These are phyloP conservation scores for Raffaelea ambrosiae DNA, from an alignment of 2,329 filamentous ascomycete species.

Conservation along the genomic window DNA sequence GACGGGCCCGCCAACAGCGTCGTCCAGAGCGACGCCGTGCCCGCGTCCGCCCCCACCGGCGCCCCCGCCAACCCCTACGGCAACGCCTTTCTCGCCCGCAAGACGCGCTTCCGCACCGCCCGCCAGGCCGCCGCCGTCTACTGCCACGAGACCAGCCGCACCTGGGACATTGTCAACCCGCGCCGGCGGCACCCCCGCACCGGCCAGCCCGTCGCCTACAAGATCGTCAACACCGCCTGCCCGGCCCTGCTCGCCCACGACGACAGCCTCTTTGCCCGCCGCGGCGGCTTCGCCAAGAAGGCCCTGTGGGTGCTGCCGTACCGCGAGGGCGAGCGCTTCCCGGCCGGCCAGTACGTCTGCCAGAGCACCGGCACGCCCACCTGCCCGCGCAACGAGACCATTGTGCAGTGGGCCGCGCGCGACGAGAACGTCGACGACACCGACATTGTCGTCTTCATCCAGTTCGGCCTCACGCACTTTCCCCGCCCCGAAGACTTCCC, in stretches of 20 bases:
- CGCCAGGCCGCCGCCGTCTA: constrained; percentile 69
- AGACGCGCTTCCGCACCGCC: constrained; percentile 69
- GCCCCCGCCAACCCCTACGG: constrained; percentile 79
- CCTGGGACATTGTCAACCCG: constrained; percentile 85
- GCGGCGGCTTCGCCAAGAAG: constrained; percentile 79
- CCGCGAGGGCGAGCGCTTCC: constrained; percentile 71
- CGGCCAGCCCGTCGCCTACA: constrained; percentile 77
- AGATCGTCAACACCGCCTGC: constrained; percentile 80
- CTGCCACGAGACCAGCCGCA: constrained; percentile 66
- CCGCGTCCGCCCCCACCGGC: constrained; percentile 65
- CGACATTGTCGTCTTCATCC: constrained; percentile 49
- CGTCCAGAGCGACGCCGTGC: constrained; percentile 71
- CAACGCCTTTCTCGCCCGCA: constrained; percentile 81
- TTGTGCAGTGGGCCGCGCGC: constrained; percentile 63
- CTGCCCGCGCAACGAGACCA: constrained; percentile 51
- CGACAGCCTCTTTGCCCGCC: constrained; percentile 76
- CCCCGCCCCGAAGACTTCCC: constrained; percentile 85
- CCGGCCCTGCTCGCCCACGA: constrained; percentile 71
- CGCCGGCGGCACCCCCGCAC: constrained; percentile 74
- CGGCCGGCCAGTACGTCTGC: constrained; percentile 78
- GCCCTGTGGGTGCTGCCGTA: constrained; percentile 85
- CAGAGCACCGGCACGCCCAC: too few species aligned
- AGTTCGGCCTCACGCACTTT: constrained; percentile 28
- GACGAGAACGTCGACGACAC: constrained; percentile 25
- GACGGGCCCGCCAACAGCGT: constrained; percentile 72